These are phyloP conservation scores for Fusarium tuaranense DNA, from an alignment of 2,329 filamentous ascomycete species.

Conservation along the genomic window DNA sequence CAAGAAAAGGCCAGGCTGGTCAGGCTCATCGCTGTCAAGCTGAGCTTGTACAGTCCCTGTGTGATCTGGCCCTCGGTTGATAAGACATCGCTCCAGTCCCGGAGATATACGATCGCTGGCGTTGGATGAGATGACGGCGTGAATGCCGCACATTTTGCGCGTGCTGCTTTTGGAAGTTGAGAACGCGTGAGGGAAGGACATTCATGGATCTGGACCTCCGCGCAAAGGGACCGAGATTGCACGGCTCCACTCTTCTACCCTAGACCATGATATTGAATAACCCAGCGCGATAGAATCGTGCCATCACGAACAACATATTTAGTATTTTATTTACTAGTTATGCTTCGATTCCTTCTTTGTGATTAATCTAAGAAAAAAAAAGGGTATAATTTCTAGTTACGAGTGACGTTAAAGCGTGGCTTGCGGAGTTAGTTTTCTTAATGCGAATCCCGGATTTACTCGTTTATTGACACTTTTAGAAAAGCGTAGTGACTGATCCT, in stretches of 20 bases:
- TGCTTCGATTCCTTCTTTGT: accelerated
- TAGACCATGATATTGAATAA: not conserved
- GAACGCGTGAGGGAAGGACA: slow-evolving; percentile 5
- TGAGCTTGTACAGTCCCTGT: slow-evolving; percentile 56
- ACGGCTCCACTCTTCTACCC: not conserved
- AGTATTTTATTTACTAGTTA: not conserved
- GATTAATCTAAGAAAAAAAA: not conserved
- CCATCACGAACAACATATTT: not conserved
- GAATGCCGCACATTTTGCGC: slow-evolving; percentile 70
- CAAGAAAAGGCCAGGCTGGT: slow-evolving; percentile 56
- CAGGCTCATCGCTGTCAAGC: slow-evolving; percentile 40
- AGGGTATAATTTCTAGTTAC: not conserved
- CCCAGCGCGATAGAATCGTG: not conserved
- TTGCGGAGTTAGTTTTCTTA: not conserved
- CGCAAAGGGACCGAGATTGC: not conserved
- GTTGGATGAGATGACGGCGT: slow-evolving; percentile 59
- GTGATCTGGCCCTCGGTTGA: slow-evolving; percentile 71
- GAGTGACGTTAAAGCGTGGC: not conserved
- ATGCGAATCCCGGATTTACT: not conserved
- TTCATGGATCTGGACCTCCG: not conserved
- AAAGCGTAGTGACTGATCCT: not conserved
- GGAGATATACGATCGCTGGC: slow-evolving; percentile 45
- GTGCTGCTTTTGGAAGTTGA: slow-evolving; percentile 12
- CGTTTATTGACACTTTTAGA: accelerated
- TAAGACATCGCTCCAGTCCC: slow-evolving; percentile 59